Percentiles rank a stretch among this genome's conserved stretches.
These are phyloP conservation scores for Furcasterigmium sp. DNA, from an alignment of 2,329 filamentous ascomycete genomes.

Conservation along the genomic window DNA sequence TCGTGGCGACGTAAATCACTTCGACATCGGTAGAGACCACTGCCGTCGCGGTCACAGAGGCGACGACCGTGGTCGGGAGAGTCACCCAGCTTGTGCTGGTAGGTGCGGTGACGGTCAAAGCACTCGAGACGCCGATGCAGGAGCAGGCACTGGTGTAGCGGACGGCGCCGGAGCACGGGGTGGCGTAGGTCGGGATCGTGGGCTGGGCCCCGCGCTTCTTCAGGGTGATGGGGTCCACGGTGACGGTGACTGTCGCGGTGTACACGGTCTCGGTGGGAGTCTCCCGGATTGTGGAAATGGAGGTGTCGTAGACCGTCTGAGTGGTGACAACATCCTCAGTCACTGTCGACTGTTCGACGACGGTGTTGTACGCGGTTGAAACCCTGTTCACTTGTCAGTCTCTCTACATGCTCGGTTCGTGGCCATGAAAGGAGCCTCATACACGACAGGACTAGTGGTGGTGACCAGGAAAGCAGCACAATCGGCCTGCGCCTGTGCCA, in stretches of 20 bases:
- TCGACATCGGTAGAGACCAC: no score
- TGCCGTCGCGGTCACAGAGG: no score
- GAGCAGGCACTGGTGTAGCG: background rate
- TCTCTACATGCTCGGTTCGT: background rate
- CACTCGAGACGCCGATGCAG: background rate
- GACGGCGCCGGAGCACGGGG: background rate
- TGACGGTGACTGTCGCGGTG: background rate
- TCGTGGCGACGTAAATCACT: no score
- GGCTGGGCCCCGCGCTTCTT: background rate
- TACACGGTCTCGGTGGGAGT: background rate
- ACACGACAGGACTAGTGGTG: background rate
- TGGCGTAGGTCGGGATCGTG: background rate
- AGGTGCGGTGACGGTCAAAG: background rate
- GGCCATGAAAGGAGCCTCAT: background rate
- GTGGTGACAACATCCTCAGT: background rate
- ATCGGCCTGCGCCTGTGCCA: background rate
- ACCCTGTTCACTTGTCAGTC: no score
- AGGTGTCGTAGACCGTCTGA: no score
- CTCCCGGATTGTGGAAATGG: background rate
- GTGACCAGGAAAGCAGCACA: background rate
- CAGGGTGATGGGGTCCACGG: background rate
- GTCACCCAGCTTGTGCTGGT: no score
- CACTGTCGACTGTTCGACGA: background rate
- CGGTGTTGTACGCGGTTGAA: no score
- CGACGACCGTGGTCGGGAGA: no score